phyloP scores from a whole-genome alignment of 106 monocot genomes.

The Dactylorhiza incarnata region DNA sequence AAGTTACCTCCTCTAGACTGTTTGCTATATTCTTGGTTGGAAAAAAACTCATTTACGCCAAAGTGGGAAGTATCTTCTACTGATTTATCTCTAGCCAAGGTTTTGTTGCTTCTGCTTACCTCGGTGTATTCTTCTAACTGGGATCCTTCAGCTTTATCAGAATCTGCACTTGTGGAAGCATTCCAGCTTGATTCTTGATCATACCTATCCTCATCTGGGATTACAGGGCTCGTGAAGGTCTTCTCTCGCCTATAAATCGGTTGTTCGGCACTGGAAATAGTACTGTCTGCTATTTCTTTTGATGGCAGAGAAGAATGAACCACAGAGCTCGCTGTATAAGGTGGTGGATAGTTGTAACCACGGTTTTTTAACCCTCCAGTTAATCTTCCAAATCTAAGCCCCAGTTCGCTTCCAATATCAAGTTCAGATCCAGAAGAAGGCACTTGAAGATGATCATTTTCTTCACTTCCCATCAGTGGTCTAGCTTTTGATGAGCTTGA shows the following conservation, averaged over 20 bases:
- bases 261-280: conserved; percentile 10
- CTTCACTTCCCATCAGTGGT: background rate
- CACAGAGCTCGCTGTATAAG: conserved; percentile 21
- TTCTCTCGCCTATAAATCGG: conserved; percentile 5
- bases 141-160: conserved; percentile 1
- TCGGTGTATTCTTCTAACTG: background rate
- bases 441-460: background rate
- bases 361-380: conserved; percentile 55
- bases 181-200: conserved; percentile 8
- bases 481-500: conserved; percentile 1
- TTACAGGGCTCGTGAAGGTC: conserved; percentile 1
- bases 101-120: conserved; percentile 1
- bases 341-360: conserved; percentile 25
- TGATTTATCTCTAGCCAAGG: background rate
- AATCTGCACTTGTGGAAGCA: background rate
- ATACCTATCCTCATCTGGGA: background rate
- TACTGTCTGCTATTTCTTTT: conserved; percentile 2
- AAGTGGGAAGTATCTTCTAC: conserved; percentile 2
- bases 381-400: conserved; percentile 43
- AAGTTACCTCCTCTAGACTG: background rate
- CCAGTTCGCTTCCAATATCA: conserved; percentile 5
- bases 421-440: conserved; percentile 1
- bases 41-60: background rate
- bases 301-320: conserved; percentile 14
- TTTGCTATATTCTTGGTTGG: conserved; percentile 5